These are phyloP conservation scores for Rubus parviflorus DNA, from an alignment of 306 rosid genomes.

Conservation along the genomic window DNA sequence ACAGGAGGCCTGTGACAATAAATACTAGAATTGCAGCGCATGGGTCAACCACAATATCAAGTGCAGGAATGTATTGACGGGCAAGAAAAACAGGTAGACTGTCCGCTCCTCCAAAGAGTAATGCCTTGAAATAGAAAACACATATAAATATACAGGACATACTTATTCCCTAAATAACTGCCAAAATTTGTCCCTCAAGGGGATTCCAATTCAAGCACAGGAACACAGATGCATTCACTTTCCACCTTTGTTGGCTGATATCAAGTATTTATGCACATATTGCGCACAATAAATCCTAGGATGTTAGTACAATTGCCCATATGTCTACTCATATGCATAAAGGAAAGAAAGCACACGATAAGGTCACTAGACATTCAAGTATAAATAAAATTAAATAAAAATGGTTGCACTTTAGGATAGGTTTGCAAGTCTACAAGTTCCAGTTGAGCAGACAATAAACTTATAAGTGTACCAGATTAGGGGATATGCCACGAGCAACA, in stretches of 20 bases:
- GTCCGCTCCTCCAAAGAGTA: conserved; percentile 73
- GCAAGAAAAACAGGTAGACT: conserved; percentile 68
- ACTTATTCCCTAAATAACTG: neutral
- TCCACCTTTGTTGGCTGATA: neutral
- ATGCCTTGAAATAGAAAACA: conserved; percentile 45
- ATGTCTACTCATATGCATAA: neutral
- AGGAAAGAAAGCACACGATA: neutral
- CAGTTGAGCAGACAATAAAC: conserved; percentile 6
- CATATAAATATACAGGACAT: neutral
- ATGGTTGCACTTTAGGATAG: neutral
- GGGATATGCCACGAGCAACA: conserved; percentile 92
- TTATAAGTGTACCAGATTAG: conserved; percentile 63
- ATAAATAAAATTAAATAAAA: neutral
- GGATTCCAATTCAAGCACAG: neutral
- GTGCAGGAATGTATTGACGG: conserved; percentile 73
- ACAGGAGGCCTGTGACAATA: conserved; percentile 70
- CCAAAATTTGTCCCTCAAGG: neutral
- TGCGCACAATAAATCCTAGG: neutral
- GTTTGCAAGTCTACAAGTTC: neutral
- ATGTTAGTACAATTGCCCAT: neutral
- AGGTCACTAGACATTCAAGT: neutral
- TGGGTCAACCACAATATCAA: conserved; percentile 73
- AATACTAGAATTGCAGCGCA: conserved; percentile 82
- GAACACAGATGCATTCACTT: neutral
- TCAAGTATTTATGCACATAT: neutral